phyloP scores from a whole-genome alignment of 1,284 basidiomycete species.

The Boletus sp. region DNA sequence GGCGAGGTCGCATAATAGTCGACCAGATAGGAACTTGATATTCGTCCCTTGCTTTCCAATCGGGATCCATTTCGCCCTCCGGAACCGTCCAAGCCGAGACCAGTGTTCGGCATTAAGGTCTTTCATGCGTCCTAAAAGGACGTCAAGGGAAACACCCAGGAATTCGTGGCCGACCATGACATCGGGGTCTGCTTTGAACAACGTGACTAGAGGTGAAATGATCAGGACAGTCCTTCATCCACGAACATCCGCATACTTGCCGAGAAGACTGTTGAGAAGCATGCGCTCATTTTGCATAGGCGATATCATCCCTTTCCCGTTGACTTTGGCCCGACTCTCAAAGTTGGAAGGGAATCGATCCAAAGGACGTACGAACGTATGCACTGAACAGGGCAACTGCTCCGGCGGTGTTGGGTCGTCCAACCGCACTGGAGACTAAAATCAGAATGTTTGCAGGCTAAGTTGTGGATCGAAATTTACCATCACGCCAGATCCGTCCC shows the following conservation, averaged over 20 bases:
- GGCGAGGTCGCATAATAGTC: constrained; percentile 88
- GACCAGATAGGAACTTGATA: constrained; percentile 78
- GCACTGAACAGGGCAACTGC: constrained; percentile 74
- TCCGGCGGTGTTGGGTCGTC: constrained; percentile 90
- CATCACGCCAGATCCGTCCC: constrained; percentile 83
- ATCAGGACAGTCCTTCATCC: neutral
- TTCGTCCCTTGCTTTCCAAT: constrained; percentile 86
- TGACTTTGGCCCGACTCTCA: constrained; percentile 62
- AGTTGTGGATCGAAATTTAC: constrained; percentile 42
- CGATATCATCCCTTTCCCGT: constrained; percentile 68
- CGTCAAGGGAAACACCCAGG: constrained; percentile 86
- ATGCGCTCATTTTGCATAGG: constrained; percentile 82
- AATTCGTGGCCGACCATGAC: constrained; percentile 95
- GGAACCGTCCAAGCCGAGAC: constrained; percentile 92
- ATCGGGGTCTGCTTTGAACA: constrained; percentile 90
- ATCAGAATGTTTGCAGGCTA: neutral
- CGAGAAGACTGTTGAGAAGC: constrained; percentile 79
- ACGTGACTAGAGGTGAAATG: constrained; percentile 51
- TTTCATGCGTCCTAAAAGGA: constrained; percentile 87
- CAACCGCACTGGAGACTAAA: constrained; percentile 58
- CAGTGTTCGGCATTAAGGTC: constrained; percentile 90
- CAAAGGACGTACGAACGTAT: constrained; percentile 92
- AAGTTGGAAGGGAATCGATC: constrained; percentile 87
- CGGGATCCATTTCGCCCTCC: constrained; percentile 77
- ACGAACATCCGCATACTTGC: constrained; percentile 36